phyloP scores from a whole-genome alignment of 164 flowering plant species.

The Vitis labrusca region DNA sequence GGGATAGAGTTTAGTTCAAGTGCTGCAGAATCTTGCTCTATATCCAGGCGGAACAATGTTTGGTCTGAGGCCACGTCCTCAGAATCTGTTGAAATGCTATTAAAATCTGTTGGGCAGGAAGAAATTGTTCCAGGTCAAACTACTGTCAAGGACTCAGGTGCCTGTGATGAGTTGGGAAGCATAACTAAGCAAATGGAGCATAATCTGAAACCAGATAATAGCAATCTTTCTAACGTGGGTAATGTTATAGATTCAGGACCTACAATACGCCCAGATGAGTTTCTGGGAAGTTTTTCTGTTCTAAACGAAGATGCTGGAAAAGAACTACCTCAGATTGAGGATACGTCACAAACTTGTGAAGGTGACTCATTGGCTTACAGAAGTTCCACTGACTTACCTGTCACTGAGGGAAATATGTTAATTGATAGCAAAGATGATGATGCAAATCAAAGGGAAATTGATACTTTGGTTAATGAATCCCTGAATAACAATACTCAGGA shows the following conservation, averaged over 20 bases:
- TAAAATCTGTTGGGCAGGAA: constrained; percentile 95
- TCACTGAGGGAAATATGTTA: constrained; percentile 4
- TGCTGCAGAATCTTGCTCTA: constrained; percentile 76
- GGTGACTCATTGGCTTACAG: constrained; percentile 26
- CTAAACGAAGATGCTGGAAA: constrained; percentile 18
- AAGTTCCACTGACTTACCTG: constrained; percentile 17
- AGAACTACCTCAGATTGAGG: constrained; percentile 19
- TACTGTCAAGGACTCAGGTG: constrained; percentile 46
- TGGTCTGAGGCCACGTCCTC: constrained; percentile 98
- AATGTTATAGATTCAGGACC: constrained; percentile 27
- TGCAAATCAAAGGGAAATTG: constrained; percentile 14
- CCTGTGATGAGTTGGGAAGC: constrained; percentile 38
- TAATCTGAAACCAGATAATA: constrained; percentile 30
- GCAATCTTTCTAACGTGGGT: constrained; percentile 19
- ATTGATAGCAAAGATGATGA: constrained; percentile 15
- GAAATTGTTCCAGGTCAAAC: constrained; percentile 53
- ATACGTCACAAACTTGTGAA: constrained; percentile 14
- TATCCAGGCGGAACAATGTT: constrained; percentile 79
- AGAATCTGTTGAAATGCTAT: constrained; percentile 95
- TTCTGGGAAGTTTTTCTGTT: constrained; percentile 21
- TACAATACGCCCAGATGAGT: constrained; percentile 27
- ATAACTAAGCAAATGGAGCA: constrained; percentile 48
- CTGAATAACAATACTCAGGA: constrained; percentile 12
- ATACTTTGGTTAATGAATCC: constrained; percentile 13
- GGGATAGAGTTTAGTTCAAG: constrained; percentile 71